A percentile compares a stretch with the other conserved stretches of the same genome.
Evolutionary conservation across 441 rosid species (phyloP).

Genomic region (Erodium chrysanthum): DNA sequence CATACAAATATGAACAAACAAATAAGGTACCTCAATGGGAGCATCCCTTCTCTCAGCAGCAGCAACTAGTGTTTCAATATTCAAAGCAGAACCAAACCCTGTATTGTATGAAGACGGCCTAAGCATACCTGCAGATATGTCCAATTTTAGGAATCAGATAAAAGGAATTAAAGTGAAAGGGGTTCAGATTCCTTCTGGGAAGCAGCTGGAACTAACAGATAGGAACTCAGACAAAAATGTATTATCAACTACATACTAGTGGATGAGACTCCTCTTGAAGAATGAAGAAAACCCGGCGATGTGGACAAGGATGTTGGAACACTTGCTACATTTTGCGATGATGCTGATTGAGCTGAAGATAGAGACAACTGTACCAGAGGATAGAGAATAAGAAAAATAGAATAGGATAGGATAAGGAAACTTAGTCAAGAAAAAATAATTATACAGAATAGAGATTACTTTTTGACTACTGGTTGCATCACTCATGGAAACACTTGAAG

Average conservation of each 20-base stretch:
- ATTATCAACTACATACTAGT: constrained; percentile 54
- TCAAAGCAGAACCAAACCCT: constrained; percentile 98
- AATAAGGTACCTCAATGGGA: constrained; percentile 59
- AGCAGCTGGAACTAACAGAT: constrained; percentile 1
- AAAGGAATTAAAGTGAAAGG: neutral
- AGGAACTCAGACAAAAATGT: constrained; percentile 5
- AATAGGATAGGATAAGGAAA: neutral
- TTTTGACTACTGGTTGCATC: constrained; percentile 6
- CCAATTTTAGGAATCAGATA: neutral
- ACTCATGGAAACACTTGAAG: constrained; percentile 12
- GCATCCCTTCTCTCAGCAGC: constrained; percentile 96
- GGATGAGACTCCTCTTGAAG: constrained; percentile 62
- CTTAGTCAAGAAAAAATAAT: neutral
- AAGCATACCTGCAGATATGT: constrained; percentile 16
- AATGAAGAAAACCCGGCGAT: constrained; percentile 57
- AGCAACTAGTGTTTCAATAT: constrained; percentile 93
- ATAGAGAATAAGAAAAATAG: neutral
- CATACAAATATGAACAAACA: constrained; percentile 1
- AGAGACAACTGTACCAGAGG: constrained; percentile 26
- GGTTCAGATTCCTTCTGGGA: neutral
- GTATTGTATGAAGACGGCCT: constrained; percentile 19
- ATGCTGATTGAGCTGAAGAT: constrained; percentile 8
- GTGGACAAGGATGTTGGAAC: constrained; percentile 39
- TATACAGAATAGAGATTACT: neutral
- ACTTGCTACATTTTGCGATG: constrained; percentile 33